A percentile compares a stretch with the other conserved stretches of the same genome.
Conservation (phyloP, 768 basidiomycete species). For the Tephrocybe rancida region DNA sequence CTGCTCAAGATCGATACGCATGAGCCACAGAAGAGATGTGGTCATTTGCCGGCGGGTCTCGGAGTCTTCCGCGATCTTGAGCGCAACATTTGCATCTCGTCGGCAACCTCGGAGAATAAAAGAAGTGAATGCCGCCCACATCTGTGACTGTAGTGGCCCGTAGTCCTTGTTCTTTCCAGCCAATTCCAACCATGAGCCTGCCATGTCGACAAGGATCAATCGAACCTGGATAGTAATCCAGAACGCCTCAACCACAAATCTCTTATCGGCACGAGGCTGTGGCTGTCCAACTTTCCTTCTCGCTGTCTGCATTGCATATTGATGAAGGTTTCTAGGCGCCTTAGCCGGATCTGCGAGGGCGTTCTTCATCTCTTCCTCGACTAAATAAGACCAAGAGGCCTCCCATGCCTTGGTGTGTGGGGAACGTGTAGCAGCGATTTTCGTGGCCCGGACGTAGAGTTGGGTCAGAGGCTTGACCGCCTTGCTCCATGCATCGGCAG, state of each 20-base stretch:
- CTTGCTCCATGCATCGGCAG: constrained; percentile 40
- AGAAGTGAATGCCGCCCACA: constrained; percentile 48
- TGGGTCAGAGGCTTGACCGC: constrained; percentile 34
- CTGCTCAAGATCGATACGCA: constrained; percentile 49
- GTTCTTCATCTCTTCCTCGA: constrained; percentile 45
- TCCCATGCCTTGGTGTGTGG: constrained; percentile 65
- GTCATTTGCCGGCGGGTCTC: constrained; percentile 56
- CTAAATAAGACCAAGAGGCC: constrained; percentile 55
- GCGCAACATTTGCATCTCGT: constrained; percentile 48
- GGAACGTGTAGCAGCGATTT: constrained; percentile 48
- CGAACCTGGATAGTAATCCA: constrained; percentile 57
- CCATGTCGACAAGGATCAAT: constrained; percentile 49
- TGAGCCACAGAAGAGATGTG: constrained; percentile 39
- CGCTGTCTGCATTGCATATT: constrained; percentile 54
- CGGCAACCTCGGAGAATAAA: constrained; percentile 51
- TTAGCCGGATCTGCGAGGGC: constrained; percentile 30
- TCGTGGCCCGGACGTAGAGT: constrained; percentile 41
- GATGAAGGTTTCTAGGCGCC: constrained; percentile 43
- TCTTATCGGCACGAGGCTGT: constrained; percentile 57
- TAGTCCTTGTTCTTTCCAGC: constrained; percentile 19
- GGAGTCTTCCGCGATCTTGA: constrained; percentile 47
- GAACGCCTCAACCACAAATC: constrained; percentile 64
- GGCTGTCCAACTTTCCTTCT: constrained; percentile 56
- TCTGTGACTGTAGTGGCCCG: constrained; percentile 28
- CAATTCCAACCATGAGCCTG: constrained; percentile 39